Base-by-base conservation (phyloP, 73 alveolate genomes). In the Paramecium tetraurelia region DNA sequence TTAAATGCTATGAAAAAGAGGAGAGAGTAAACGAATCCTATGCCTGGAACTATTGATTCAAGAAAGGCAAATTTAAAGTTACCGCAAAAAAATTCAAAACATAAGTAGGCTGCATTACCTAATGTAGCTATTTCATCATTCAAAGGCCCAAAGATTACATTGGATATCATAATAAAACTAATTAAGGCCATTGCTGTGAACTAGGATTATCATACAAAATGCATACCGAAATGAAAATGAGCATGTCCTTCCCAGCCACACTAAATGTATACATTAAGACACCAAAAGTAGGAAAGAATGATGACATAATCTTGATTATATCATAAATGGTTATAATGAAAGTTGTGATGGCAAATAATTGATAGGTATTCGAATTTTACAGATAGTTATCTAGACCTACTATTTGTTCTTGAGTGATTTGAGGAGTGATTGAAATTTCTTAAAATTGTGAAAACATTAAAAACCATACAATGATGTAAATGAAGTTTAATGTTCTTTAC, bases 221-320 rank as follows among this genome's bases (percentile, higher is more conserved):
- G 1, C 2, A 53, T 53, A 53, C 69, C 69, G 87, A 75, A 14
- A 75, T 44, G 35, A 75, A 75, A 12, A 75, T 75, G 12, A 75
- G n/a, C 41, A 75, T 75, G 38, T 75, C 87, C 16, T 75, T 75
- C 3, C 87, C 87, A 16, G 87, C 87, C 3, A 75, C 87, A 75
- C 10, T 21, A 59, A 75, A 75, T 75, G 87, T 75, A 44, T 75
- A 75, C 33, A 75, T 29, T 33, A 75, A 18, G 18, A 75, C 87
- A 14, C 87, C 87, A 75, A 75, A 75, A 1, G 87, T 36, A 11
- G 87, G 87, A 40, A 75, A 75, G 36, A 75, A 75, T 16, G 87
- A 75, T 14, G 87, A 21, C 87, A 75, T 75, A 20, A 75, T 75
- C 29, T 75, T 75, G 6, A 75, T 75, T 9, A 75, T 40, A 75